Evolutionary conservation across 495 filamentous ascomycete genomes (phyloP).

Genomic region (Penicillium ucsense): DNA sequence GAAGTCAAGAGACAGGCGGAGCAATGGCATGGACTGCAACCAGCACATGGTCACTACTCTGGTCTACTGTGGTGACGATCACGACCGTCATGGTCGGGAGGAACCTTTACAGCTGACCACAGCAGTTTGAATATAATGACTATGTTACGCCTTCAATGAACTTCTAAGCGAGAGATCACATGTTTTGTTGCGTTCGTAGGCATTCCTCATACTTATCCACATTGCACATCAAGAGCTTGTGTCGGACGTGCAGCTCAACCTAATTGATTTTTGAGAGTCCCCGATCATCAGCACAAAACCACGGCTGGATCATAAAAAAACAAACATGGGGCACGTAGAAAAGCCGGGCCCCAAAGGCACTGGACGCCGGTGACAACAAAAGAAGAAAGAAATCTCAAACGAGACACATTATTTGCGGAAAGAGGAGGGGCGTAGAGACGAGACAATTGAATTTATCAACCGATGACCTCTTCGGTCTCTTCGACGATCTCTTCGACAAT

Average conservation of each 20-base stretch:
- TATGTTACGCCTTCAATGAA: neutral
- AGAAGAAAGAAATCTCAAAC: constrained; percentile 10
- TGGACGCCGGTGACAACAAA: constrained; percentile 18
- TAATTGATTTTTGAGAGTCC: constrained; percentile 22
- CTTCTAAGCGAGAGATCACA: constrained; percentile 4
- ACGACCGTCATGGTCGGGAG: constrained; percentile 9
- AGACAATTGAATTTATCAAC: constrained; percentile 21
- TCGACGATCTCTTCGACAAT: constrained; percentile 91
- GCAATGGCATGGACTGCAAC: neutral
- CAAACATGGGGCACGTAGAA: constrained; percentile 7
- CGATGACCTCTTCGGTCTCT: constrained; percentile 76
- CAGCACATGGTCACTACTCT: neutral
- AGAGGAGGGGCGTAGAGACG: constrained; percentile 10
- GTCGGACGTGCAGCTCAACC: constrained; percentile 18
- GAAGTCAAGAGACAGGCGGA: constrained; percentile 1
- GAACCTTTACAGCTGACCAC: neutral
- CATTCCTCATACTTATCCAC: constrained; percentile 29
- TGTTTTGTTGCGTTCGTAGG: constrained; percentile 18
- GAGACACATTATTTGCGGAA: constrained; percentile 35
- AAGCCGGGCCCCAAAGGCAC: constrained; percentile 15
- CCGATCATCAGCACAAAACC: constrained; percentile 15
- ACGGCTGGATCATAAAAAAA: constrained; percentile 10
- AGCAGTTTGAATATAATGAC: constrained; percentile 6
- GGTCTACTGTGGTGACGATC: constrained; percentile 5
- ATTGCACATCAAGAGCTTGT: constrained; percentile 23